Evolutionary conservation across 495 filamentous ascomycete genomes (phyloP), one percentile per base, ranked within the genome.

Genomic region (Penicillium cinerascens): DNA sequence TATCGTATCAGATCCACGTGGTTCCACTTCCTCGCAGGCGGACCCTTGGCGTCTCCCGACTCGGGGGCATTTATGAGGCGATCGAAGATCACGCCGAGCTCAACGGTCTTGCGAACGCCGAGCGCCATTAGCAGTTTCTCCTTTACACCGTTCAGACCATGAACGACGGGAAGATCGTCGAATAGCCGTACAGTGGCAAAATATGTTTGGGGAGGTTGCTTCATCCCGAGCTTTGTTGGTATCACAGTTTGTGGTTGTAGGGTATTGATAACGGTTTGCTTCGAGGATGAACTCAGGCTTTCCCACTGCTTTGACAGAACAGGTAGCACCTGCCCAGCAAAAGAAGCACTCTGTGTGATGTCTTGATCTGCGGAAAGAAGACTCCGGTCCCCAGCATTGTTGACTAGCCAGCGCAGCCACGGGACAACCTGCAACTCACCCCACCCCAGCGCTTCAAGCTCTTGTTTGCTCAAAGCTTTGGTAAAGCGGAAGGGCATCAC

Each of bases 1-100:
- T 99, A 99, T 53, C 86, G 88, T 69, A 99, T 92, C 15, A 99
- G 78, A 58, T 97, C 92, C 41, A 95, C 84, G 65, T 97, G 93
- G 56, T 85, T 95, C 89, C 88, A 96, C 76, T 86, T 89, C 16
- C 51, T 58, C 13, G 63, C 50, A 15, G 48, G 48, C n/a, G 67
- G 59, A 33, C 65, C 67, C 45, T 72, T 71, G 25, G 64, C 60
- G 40, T 78, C 75, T 20, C 67, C 59, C 5, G 78, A 69, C 2
- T 70, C 71, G 2, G 74, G 59, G 16, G 68, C 61, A 50, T 78
- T 79, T 60, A 96, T 78, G 45, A 98, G 78, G 36, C 95, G 82
- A 35, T 88, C 87, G 59, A 97, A 97, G 20, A 99, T 91, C 18
- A 96, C 90, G 41, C 88, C 88, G 11, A 99, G 77, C 47, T 97